Conservation (phyloP, 352 stramenopile genomes). For the Globisporangium cylindrosporum region DNA sequence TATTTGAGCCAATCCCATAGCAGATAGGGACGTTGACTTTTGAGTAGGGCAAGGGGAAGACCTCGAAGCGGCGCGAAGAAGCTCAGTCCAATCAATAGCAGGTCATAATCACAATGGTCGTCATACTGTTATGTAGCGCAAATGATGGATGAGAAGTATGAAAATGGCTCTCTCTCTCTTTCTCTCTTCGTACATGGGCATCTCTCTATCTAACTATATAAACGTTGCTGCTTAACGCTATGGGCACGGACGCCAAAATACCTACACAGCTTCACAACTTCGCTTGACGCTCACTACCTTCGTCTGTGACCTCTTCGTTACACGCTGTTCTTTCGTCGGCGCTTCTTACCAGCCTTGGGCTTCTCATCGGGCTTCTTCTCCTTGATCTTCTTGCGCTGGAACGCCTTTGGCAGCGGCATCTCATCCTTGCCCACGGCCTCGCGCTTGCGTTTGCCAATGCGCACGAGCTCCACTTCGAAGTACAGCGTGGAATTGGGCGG, state of each 20-base stretch:
- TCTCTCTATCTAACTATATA: constrained; percentile 6
- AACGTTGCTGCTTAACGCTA: neutral
- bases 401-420: constrained; percentile 63
- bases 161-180: neutral
- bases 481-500: constrained; percentile 70
- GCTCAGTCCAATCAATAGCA: neutral
- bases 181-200: neutral
- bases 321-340: constrained; percentile 38
- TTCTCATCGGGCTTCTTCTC: constrained; percentile 39
- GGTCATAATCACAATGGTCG: neutral
- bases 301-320: neutral
- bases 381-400: constrained; percentile 69
- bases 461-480: constrained; percentile 80
- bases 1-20: neutral
- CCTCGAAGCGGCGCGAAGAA: constrained; percentile 2
- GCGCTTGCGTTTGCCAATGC: constrained; percentile 72
- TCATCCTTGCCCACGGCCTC: constrained; percentile 57
- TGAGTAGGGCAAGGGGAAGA: neutral
- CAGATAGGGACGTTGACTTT: neutral
- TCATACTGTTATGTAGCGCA: neutral
- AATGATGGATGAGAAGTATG: neutral
- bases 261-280: neutral
- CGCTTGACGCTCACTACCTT: neutral
- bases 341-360: constrained; percentile 25
- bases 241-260: neutral